Conservation (phyloP, 768 basidiomycete species). For the Leucosporidium yakuticum region DNA sequence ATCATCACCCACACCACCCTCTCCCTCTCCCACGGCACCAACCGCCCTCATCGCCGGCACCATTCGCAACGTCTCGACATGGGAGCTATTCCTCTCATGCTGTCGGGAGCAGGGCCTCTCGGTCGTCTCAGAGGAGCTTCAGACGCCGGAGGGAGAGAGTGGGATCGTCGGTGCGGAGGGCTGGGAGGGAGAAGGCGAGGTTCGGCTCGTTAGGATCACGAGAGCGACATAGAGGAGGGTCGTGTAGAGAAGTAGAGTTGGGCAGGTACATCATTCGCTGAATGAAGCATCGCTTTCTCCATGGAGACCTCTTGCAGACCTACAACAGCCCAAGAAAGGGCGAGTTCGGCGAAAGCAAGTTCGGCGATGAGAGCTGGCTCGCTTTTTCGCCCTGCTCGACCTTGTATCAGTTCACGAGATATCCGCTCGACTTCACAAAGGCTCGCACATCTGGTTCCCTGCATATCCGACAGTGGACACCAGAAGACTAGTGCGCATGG, state of each 20-base stretch:
- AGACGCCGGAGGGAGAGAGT: neutral
- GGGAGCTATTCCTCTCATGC: constrained; percentile 15
- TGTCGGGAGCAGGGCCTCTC: neutral
- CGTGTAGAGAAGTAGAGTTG: neutral
- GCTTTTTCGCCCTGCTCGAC: too few species aligned
- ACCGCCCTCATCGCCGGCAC: constrained; percentile 28
- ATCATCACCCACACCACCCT: neutral
- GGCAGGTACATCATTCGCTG: neutral
- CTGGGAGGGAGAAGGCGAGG: constrained; percentile 27
- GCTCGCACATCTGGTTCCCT: too few species aligned
- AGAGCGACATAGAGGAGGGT: neutral
- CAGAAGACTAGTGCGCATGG: too few species aligned
- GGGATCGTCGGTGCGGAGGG: constrained; percentile 31
- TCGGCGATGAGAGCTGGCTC: too few species aligned
- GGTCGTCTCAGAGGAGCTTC: neutral
- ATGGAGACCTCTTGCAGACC: too few species aligned
- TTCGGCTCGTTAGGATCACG: constrained; percentile 18
- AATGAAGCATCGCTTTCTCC: neutral
- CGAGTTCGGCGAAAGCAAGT: too few species aligned
- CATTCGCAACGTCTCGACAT: constrained; percentile 25
- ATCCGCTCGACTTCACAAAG: too few species aligned
- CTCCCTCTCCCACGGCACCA: neutral
- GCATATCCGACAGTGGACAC: too few species aligned
- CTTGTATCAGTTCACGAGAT: too few species aligned
- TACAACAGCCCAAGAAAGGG: too few species aligned